Base-by-base conservation (phyloP, 306 rosid genomes). In the Pyrus bretschneideri region DNA sequence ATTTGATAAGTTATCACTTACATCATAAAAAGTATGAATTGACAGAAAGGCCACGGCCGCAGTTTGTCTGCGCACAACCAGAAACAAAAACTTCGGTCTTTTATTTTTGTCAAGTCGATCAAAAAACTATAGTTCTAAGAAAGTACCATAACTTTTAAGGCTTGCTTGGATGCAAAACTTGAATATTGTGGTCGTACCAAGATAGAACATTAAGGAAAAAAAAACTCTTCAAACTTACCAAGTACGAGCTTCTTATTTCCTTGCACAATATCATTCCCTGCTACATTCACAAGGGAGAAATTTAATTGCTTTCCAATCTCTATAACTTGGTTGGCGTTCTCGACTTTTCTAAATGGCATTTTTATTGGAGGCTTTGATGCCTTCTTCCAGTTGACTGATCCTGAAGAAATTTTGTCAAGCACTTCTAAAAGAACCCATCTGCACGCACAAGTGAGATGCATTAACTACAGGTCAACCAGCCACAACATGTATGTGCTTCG, bases 281-380 rank as follows among this genome's bases (percentile, higher is more conserved):
- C 98, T 49, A 96, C 88, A 82, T 96, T 96, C 80, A 96, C 99
- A 44, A 96, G 90, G 51, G 99, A 96, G 82, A 96, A 88, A 73
- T 88, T 96, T 73, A 96, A 80, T 51, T 89, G 83, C 87, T 88
- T 92, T 77, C 99, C 99, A 69, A 96, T 85, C 85, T 82, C 69
- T 80, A 96, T 81, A 79, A 96, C 96, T 89, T 96, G 99, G 83
- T 96, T 96, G 88, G 97, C 91, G 75, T 96, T 96, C 96, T 96
- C 99, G 59, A 96, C 96, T 85, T 96, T 96, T 79, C 98, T 91
- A 77, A 96, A 96, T 31, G 99, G 99, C 98, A 96, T 92, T 93
- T 91, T 86, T 82, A 96, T 91, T 62, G 99, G 99, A 81, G 99
- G 99, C 87, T 96, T 96, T 70, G 99, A 76, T 12, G 99, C 98